Percentiles rank a stretch among this genome's conserved stretches.
Evolutionary conservation across 139 green algal species (phyloP).

Genomic region (Micractinium sp.): DNA sequence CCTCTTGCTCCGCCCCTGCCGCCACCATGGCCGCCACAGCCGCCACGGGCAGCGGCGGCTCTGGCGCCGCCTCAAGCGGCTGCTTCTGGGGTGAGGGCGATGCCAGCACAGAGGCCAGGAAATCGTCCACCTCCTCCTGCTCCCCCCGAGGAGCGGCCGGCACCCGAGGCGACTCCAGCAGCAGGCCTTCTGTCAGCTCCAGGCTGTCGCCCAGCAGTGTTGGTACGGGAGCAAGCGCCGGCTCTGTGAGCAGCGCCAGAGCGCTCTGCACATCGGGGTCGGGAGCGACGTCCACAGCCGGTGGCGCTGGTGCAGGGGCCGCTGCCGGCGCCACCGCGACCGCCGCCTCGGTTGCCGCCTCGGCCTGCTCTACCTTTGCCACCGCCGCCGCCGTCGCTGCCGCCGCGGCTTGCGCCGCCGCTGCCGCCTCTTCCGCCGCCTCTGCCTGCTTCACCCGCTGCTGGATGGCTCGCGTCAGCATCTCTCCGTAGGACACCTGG

Average conservation of each 20-base stretch:
- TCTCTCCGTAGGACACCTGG: slow-evolving; percentile 30
- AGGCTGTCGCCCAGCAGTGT: neutral
- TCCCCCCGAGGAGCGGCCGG: neutral
- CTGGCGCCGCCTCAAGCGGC: neutral
- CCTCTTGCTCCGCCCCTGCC: neutral
- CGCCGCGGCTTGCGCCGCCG: slow-evolving; percentile 15
- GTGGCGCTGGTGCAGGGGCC: neutral
- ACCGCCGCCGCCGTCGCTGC: neutral
- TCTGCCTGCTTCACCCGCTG: neutral
- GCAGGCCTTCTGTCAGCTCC: neutral
- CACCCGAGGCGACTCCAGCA: neutral
- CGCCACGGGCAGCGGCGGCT: neutral
- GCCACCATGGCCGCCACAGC: neutral
- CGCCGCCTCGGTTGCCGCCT: neutral
- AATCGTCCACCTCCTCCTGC: slow-evolving; percentile 31
- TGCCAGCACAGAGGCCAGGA: slow-evolving; percentile 21
- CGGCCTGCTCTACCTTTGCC: neutral
- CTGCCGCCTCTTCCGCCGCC: neutral
- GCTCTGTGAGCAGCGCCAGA: neutral
- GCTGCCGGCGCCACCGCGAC: neutral
- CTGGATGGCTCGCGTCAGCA: slow-evolving; percentile 11
- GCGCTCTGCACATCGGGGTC: slow-evolving; percentile 1
- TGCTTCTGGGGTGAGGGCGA: slow-evolving; percentile 9
- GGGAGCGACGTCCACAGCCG: neutral
- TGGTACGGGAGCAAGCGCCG: neutral